A percentile compares a stretch with the other conserved stretches of the same genome.
phyloP scores from a whole-genome alignment of 495 filamentous ascomycete species.

The Pyrenopolyporus hunteri region DNA sequence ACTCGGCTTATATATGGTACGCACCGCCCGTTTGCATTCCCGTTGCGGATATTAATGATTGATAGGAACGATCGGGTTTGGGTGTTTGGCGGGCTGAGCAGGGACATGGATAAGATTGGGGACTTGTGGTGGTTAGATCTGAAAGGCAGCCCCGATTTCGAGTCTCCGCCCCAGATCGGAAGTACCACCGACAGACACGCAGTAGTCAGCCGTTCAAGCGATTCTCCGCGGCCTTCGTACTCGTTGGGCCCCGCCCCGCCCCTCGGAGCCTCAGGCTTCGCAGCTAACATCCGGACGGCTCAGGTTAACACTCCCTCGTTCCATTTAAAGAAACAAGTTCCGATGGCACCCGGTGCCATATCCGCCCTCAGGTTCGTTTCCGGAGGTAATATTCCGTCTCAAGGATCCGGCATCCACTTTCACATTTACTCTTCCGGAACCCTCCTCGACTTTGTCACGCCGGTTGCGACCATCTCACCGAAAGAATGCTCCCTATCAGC shows the following conservation, averaged over 20 bases:
- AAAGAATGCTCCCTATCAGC: slow-evolving; percentile 90
- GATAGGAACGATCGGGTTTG: slow-evolving; percentile 75
- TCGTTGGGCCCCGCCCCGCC: slow-evolving; percentile 47
- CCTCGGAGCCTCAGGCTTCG: slow-evolving; percentile 73
- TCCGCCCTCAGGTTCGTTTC: slow-evolving; percentile 88
- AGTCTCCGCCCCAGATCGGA: slow-evolving; percentile 73
- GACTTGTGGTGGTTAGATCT: slow-evolving; percentile 98
- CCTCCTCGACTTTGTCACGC: slow-evolving; percentile 90
- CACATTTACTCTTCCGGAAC: slow-evolving; percentile 93
- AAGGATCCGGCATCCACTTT: slow-evolving; percentile 89
- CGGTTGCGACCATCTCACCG: slow-evolving; percentile 78
- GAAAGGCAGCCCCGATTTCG: slow-evolving; percentile 84
- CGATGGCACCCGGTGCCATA: slow-evolving; percentile 76
- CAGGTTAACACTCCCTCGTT: slow-evolving; percentile 77
- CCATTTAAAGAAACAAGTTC: slow-evolving; percentile 72
- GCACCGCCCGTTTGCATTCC: background rate
- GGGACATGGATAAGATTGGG: slow-evolving; percentile 93
- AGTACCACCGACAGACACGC: slow-evolving; percentile 59
- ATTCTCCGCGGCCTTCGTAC: slow-evolving; percentile 53
- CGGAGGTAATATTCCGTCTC: slow-evolving; percentile 83
- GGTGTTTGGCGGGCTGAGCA: slow-evolving; percentile 95
- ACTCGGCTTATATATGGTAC: slow-evolving; percentile 85
- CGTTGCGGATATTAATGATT: slow-evolving; percentile 15
- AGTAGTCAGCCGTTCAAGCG: slow-evolving; percentile 39
- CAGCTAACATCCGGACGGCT: slow-evolving; percentile 86